A percentile compares a stretch with the other conserved stretches of the same genome.
Conservation (phyloP, 2,329 filamentous ascomycete genomes). For the Pestalotiopsis sp. region DNA sequence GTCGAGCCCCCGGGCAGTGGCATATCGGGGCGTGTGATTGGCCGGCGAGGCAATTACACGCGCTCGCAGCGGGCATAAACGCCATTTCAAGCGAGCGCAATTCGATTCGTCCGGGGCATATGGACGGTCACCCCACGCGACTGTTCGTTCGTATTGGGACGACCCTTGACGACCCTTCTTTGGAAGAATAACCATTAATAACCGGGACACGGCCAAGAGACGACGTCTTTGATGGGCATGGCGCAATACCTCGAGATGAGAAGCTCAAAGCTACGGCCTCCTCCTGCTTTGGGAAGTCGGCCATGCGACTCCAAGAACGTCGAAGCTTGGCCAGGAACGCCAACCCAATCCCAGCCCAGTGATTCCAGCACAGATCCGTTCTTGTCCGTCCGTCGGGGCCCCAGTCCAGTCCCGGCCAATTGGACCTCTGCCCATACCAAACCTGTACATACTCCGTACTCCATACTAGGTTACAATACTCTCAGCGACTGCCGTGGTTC, state of each 20-base stretch:
- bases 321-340: conserved; percentile 1
- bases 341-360: not conserved
- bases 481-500: not conserved
- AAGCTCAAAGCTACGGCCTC: conserved; percentile 1
- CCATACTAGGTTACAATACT: not conserved
- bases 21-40: not conserved
- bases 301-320: not conserved
- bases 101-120: not conserved
- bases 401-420: not conserved
- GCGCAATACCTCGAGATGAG: conserved; percentile 1
- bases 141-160: not conserved
- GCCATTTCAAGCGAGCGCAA: conserved; percentile 5
- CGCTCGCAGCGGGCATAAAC: not conserved
- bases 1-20: not conserved
- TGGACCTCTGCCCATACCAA: not conserved
- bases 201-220: not conserved
- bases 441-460: not conserved
- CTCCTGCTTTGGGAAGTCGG: conserved; percentile 2
- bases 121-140: not conserved
- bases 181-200: not conserved
- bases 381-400: not conserved
- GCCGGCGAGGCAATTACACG: not conserved
- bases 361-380: too few relatives aligned
- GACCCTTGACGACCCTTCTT: not conserved
- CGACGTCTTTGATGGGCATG: not conserved